Evolutionary conservation across 1,284 basidiomycete species (phyloP).

Genomic region (Tilletiopsis washingtonensis): DNA sequence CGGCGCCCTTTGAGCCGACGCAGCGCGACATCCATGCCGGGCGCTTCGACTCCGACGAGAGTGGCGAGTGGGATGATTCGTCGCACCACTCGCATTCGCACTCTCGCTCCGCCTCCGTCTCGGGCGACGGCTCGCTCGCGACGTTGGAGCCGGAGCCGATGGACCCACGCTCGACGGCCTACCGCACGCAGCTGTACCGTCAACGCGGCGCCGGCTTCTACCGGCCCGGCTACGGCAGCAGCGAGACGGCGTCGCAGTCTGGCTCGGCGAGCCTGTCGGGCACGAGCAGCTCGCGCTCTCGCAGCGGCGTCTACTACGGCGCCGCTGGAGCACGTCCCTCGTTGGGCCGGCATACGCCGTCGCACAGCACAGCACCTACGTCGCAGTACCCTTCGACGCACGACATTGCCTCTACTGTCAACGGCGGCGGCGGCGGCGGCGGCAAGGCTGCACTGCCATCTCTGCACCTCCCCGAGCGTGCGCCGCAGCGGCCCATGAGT

Average conservation of each 20-base stretch:
- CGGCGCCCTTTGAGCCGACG: too few relatives aligned
- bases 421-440: not conserved
- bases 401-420: not conserved
- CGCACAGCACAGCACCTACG: constrained; percentile 6
- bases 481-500: constrained; percentile 2
- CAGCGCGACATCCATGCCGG: too few relatives aligned
- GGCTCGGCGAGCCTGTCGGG: not conserved
- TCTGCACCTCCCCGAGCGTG: not conserved
- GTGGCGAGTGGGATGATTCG: too few relatives aligned
- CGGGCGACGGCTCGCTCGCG: constrained; percentile 3
- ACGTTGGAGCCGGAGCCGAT: constrained; percentile 13
- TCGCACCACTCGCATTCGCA: not conserved
- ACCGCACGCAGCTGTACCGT: constrained; percentile 9
- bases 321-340: not conserved
- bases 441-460: too few relatives aligned
- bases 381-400: constrained; percentile 3
- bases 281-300: not conserved
- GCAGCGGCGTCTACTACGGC: not conserved
- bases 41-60: too few relatives aligned
- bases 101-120: not conserved
- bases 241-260: not conserved
- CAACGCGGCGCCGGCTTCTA: constrained; percentile 5
- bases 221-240: constrained; percentile 5
- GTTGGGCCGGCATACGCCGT: too few relatives aligned
- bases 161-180: constrained; percentile 4